Evolutionary conservation across 257 asterid species (phyloP), one percentile per base, ranked within the genome.

Genomic region (Ajuga chamaepitys): DNA sequence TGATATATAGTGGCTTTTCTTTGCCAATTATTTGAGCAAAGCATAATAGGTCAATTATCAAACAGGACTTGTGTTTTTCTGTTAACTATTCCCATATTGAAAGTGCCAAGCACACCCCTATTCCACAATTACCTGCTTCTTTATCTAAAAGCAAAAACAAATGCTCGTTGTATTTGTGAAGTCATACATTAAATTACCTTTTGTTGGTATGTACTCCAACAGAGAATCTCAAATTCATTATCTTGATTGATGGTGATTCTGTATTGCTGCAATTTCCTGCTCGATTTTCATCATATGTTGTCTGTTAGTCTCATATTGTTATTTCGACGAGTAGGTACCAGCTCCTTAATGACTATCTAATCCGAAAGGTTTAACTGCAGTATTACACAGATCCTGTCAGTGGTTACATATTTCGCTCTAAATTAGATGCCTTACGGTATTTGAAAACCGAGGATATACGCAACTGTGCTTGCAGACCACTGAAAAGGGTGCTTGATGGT

Each of bases 351-450:
- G 21, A 35, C n/a, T 52, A 35, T 25, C 74, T 59, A 46, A 67
- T 62, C 54, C 64, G 64, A 54, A 70, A 70, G 48, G 35, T 58
- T 30, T 20, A 46, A 62, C 58, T 64, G 77, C 89, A 89, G 95
- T 87, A 28, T 42, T 89, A 81, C 77, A 73, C 69, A 1, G 97
- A 89, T 70, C 88, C 88, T n/a, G 62, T 54, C 45, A 81, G 82
- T 42, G 91, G 91, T 54, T 87, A 82, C 52, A 69, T 59, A 30
- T 85, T 89, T 41, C 80, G 77, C 52, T 87, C 97, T 48, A 86
- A 83, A 74, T 59, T 24, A 61, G 97, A 87, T 76, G 95, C 65
- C 46, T 38, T 72, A 55, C 86, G 97, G 57, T 89, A 74, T 75
- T 71, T 87, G 71, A 63, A 73, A 61, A 80, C 82, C 50, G 80